Base-by-base conservation (phyloP, 2,329 filamentous ascomycete genomes). In the Magnaporthiopsis poae region DNA sequence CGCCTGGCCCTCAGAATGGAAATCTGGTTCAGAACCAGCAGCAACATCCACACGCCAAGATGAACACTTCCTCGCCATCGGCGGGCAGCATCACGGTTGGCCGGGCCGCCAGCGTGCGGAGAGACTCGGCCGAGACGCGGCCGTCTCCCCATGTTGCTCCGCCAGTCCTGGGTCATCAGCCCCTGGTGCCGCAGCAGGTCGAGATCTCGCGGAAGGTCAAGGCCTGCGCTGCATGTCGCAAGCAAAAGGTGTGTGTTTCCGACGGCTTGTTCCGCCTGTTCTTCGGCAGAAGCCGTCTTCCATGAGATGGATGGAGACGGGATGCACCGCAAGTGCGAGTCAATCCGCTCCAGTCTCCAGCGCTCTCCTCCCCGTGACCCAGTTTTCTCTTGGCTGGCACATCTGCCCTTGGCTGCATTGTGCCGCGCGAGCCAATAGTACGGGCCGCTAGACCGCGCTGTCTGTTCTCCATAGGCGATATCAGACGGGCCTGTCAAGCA, bases 171-270 rank as follows among this genome's bases (percentile, higher is more conserved):
- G 46, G 35, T 15, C 46, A 56, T 21, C 62, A 36, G 35, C 62
- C 62, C 25, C 62, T 46, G 62, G 35, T 46, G 27, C 46, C 46
- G 18, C 63, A 64, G 46, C 39, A 64, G 63, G 63, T 64, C 4
- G 63, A 66, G 35, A 78, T 78, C 66, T 78, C 77, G 7, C 71
- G 77, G 39, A 77, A 77, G 67, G 77, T 78, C 59, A 78, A 78
- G 69, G 77, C 77, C 0, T 79, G 77, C 27, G 75, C 78, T 25
- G 75, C 77, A 27, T 79, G 77, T 68, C 71, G 77, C 3, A 79
- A 78, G 66, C 77, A 78, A 67, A 79, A 79, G 73, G 77, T 78
- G 56, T 67, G 68, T 61, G 52, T 29, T 39, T 65, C 52, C 31
- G 62, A 29, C 18, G 46, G 21, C 46, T 25, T 56, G 46, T 56